Evolutionary conservation across 2,329 filamentous ascomycete species (phyloP).

Genomic region (Pyrenophora graminea): DNA sequence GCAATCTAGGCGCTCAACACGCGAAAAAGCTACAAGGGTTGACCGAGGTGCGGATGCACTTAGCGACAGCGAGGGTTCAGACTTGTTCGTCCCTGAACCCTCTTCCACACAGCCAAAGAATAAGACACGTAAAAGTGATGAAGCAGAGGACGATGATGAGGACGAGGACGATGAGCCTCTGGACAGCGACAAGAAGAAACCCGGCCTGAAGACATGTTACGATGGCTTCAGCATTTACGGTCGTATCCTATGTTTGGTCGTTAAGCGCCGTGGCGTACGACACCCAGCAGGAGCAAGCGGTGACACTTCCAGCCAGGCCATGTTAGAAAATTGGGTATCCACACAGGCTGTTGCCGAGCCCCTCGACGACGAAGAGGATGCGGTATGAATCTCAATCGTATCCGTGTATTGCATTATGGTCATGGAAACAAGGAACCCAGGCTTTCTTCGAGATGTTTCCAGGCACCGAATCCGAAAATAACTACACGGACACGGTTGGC

Average conservation of each 20-base stretch:
- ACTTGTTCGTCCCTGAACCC: slow-evolving; percentile 30
- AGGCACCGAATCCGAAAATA: slow-evolving; percentile 21
- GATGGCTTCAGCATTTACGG: slow-evolving; percentile 97
- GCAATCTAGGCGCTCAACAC: slow-evolving; percentile 18
- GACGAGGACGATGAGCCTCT: slow-evolving; percentile 46
- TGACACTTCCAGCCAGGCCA: slow-evolving; percentile 42
- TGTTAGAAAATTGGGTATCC: slow-evolving; percentile 51
- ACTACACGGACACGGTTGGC: slow-evolving; percentile 5
- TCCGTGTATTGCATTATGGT: background rate
- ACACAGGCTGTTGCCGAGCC: slow-evolving; percentile 47
- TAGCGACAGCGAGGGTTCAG: slow-evolving; percentile 41
- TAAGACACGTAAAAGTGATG: slow-evolving; percentile 13
- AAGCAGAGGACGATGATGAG: slow-evolving; percentile 27
- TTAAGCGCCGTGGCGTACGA: slow-evolving; percentile 67
- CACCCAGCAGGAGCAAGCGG: slow-evolving; percentile 20
- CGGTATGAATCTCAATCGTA: slow-evolving; percentile 24
- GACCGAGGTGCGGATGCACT: slow-evolving; percentile 16
- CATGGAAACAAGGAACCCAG: slow-evolving; percentile 12
- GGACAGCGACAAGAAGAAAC: slow-evolving; percentile 91
- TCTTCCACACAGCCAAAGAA: slow-evolving; percentile 25
- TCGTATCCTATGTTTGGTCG: slow-evolving; percentile 85
- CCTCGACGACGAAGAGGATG: slow-evolving; percentile 43
- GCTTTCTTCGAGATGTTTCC: slow-evolving; percentile 15
- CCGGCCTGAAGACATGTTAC: slow-evolving; percentile 83
- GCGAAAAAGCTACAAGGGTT: slow-evolving; percentile 19